Percentiles rank a stretch among this genome's conserved stretches.
Conservation (phyloP, 192 early-diverging fungal species). For the Coemansia sp. region DNA sequence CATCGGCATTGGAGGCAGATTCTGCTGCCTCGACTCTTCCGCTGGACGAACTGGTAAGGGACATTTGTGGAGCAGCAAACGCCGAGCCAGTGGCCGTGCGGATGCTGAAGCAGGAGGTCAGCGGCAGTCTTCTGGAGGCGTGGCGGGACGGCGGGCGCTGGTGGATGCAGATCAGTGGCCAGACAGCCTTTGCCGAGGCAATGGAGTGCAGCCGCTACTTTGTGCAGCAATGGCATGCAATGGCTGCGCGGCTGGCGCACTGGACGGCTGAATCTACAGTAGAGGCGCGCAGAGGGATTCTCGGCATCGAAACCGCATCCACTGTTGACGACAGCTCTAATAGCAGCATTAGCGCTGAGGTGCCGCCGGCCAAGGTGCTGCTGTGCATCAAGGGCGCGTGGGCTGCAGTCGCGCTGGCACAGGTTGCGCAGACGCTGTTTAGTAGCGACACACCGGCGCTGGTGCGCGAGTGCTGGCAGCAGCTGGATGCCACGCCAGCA, state of each 20-base stretch:
- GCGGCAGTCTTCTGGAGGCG: conserved; percentile 12
- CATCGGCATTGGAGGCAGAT: neutral
- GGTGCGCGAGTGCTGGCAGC: conserved; percentile 38
- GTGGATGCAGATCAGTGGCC: conserved; percentile 48
- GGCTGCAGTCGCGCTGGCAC: conserved; percentile 17
- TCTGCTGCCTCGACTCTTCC: neutral
- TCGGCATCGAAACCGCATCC: neutral
- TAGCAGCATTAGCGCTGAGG: neutral
- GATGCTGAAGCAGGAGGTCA: conserved; percentile 10
- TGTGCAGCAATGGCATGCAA: conserved; percentile 17
- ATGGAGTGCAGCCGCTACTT: conserved; percentile 20
- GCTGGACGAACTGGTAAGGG: conserved; percentile 5
- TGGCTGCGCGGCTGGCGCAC: conserved; percentile 20
- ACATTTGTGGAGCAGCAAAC: conserved; percentile 18
- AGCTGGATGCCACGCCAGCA: neutral
- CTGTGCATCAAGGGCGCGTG: conserved; percentile 40
- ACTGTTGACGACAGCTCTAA: neutral
- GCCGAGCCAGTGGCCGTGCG: conserved; percentile 20
- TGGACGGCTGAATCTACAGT: conserved; percentile 9
- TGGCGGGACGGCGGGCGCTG: conserved; percentile 41
- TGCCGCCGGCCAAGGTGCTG: conserved; percentile 12
- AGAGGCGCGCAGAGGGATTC: neutral
- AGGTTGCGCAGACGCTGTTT: conserved; percentile 1
- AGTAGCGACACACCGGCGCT: conserved; percentile 3
- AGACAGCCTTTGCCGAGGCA: conserved; percentile 25